Conservation (phyloP, 352 stramenopile genomes). For the Pythium apleroticum region DNA sequence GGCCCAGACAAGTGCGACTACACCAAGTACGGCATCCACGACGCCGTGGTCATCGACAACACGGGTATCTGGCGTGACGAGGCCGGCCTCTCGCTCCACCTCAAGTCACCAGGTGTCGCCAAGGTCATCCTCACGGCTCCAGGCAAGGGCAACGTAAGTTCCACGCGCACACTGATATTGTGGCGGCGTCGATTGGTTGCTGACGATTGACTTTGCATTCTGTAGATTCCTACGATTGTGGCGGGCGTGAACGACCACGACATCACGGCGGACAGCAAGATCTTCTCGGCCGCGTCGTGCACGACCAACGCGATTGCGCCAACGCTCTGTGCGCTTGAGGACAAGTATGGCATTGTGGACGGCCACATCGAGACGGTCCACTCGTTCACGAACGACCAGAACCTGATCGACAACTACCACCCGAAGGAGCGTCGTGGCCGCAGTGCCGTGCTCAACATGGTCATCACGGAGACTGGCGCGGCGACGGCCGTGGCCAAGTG, state of each 20-base stretch:
- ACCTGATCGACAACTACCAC: constrained; percentile 89
- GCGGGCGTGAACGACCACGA: constrained; percentile 77
- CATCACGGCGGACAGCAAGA: constrained; percentile 53
- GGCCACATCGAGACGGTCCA: constrained; percentile 89
- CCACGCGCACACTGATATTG: neutral
- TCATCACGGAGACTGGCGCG: constrained; percentile 87
- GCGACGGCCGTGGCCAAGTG: constrained; percentile 85
- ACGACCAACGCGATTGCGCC: constrained; percentile 87
- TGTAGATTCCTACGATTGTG: constrained; percentile 68
- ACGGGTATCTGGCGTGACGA: constrained; percentile 82
- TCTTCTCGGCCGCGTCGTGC: constrained; percentile 82
- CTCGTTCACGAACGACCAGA: constrained; percentile 91
- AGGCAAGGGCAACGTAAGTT: constrained; percentile 58
- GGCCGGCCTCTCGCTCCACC: constrained; percentile 61
- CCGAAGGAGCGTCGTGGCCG: constrained; percentile 85
- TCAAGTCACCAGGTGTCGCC: constrained; percentile 72
- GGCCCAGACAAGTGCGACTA: constrained; percentile 87
- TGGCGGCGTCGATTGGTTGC: neutral
- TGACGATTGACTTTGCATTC: neutral
- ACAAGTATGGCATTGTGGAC: constrained; percentile 80
- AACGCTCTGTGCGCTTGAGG: constrained; percentile 67
- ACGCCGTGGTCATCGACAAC: constrained; percentile 90
- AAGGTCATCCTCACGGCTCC: constrained; percentile 84
- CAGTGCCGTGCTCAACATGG: constrained; percentile 88
- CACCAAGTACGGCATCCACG: constrained; percentile 81